These are phyloP conservation scores for Pichia membranifaciens DNA, from an alignment of 805 yeast genomes.

Conservation along the genomic window DNA sequence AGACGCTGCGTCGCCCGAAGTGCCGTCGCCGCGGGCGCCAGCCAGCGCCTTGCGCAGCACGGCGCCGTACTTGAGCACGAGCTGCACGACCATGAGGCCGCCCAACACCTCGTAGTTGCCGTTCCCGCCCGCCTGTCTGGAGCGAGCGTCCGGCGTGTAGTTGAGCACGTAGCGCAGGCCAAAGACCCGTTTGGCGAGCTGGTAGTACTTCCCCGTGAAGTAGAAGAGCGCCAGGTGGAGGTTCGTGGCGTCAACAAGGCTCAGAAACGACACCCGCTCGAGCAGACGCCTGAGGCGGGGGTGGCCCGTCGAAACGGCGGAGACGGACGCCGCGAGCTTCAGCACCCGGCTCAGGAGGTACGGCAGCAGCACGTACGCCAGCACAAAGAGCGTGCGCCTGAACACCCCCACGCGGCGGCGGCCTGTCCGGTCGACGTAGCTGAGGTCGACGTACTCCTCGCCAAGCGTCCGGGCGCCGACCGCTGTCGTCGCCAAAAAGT, in stretches of 20 bases:
- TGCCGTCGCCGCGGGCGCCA: too few relatives aligned
- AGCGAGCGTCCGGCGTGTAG: slow-evolving; percentile 38
- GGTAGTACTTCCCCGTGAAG: slow-evolving; percentile 76
- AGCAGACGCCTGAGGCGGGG: slow-evolving; percentile 16
- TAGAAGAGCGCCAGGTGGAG: slow-evolving; percentile 79
- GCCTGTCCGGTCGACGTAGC: slow-evolving; percentile 55
- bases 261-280: slow-evolving; percentile 35
- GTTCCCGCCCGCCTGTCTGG: slow-evolving; percentile 37
- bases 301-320: too few relatives aligned
- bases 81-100: slow-evolving; percentile 49
- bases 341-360: slow-evolving; percentile 35
- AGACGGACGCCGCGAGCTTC: slow-evolving; percentile 13
- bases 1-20: too few relatives aligned
- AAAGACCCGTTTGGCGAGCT: slow-evolving; percentile 65
- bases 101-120: slow-evolving; percentile 79
- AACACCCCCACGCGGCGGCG: slow-evolving; percentile 38
- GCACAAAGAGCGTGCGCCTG: slow-evolving; percentile 52
- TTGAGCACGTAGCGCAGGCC: slow-evolving; percentile 78
- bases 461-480: slow-evolving; percentile 80
- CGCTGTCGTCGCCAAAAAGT: slow-evolving; percentile 70
- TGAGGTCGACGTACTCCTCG: slow-evolving; percentile 85
- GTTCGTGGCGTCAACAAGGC: slow-evolving; percentile 50
- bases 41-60: background rate
- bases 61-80: slow-evolving; percentile 36
- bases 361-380: slow-evolving; percentile 60